Evolutionary conservation across 495 filamentous ascomycete species (phyloP).

Genomic region (Achaetomiella virescens): DNA sequence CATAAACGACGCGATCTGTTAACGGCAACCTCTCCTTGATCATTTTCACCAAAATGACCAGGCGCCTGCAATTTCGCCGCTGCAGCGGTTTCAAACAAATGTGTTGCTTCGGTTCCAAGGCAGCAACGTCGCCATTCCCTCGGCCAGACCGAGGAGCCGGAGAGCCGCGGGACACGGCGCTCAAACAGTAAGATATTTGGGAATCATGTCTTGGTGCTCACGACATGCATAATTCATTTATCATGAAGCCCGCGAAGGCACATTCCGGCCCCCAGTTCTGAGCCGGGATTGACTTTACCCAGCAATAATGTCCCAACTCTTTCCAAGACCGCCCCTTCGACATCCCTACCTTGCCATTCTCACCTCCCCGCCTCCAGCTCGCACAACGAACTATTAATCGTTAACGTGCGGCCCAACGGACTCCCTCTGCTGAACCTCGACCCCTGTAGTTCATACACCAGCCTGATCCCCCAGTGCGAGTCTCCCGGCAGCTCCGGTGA

Average conservation of each 20-base stretch:
- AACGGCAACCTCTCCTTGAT: background rate
- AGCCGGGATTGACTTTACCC: no score
- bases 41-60: background rate
- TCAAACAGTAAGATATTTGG: no score
- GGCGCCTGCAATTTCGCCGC: constrained; percentile 10
- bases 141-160: constrained; percentile 9
- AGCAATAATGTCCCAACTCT: no score
- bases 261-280: no score
- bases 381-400: constrained; percentile 11
- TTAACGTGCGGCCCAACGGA: background rate
- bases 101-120: background rate
- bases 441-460: constrained; percentile 12
- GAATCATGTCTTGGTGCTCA: no score
- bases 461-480: constrained; percentile 1
- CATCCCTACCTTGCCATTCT: background rate
- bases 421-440: background rate
- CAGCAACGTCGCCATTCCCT: background rate
- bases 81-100: background rate
- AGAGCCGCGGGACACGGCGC: no score
- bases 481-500: constrained; percentile 12
- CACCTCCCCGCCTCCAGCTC: constrained; percentile 7
- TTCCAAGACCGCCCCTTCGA: no score
- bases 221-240: no score
- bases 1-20: background rate
- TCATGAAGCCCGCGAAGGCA: no score